Conservation (phyloP, 164 flowering plant species). For the Umbellularia californica region DNA sequence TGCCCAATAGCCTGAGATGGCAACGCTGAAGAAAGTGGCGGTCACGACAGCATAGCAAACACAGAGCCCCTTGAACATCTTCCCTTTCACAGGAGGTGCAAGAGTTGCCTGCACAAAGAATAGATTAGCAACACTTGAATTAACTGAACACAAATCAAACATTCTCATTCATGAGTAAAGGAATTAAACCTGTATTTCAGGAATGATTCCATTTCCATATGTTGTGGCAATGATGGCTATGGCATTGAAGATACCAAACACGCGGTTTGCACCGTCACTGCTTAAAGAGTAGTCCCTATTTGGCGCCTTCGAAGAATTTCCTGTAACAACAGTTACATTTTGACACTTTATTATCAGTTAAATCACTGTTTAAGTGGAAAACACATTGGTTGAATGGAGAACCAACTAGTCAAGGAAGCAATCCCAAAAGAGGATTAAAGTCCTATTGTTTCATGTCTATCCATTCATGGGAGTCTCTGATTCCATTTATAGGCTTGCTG, state of each 20-base stretch:
- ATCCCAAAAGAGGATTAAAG: too few species aligned
- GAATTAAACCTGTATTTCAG: slow-evolving; percentile 78
- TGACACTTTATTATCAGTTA: not conserved
- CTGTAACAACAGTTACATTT: slow-evolving; percentile 20
- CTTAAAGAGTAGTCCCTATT: slow-evolving; percentile 54
- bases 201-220: slow-evolving; percentile 92
- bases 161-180: not conserved
- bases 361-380: too few species aligned
- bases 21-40: slow-evolving; percentile 65
- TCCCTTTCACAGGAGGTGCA: slow-evolving; percentile 83
- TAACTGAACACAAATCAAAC: not conserved
- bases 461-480: too few species aligned
- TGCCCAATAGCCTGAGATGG: slow-evolving; percentile 90
- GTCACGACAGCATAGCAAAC: slow-evolving; percentile 54
- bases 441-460: too few species aligned
- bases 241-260: slow-evolving; percentile 74
- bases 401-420: too few species aligned
- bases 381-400: too few species aligned
- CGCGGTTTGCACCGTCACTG: slow-evolving; percentile 25
- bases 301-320: slow-evolving; percentile 65
- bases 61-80: slow-evolving; percentile 81
- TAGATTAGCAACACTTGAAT: not conserved
- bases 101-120: slow-evolving; percentile 61
- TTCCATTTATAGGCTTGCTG: too few species aligned
- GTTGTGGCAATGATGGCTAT: slow-evolving; percentile 85